These are phyloP conservation scores for Gyrodon lividus DNA, from an alignment of 768 basidiomycete genomes.

Conservation along the genomic window DNA sequence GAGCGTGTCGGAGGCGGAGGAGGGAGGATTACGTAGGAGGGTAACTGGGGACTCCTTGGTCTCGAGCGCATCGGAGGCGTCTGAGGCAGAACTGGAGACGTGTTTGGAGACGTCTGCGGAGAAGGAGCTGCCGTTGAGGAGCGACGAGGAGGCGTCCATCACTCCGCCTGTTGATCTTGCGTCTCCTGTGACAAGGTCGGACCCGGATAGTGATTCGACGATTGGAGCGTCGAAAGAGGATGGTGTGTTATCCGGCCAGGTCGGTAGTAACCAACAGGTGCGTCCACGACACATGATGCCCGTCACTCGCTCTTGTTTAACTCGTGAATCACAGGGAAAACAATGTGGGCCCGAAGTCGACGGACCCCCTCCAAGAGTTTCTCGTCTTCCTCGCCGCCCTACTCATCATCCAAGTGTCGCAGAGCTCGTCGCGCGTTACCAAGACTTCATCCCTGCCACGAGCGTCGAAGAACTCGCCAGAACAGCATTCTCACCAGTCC, in stretches of 20 bases:
- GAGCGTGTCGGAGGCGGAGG: slow-evolving; percentile 74
- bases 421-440: slow-evolving; percentile 81
- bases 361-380: slow-evolving; percentile 37
- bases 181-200: slow-evolving; percentile 42
- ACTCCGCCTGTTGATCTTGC: slow-evolving; percentile 11
- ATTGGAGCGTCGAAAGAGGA: slow-evolving; percentile 56
- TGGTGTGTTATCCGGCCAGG: slow-evolving; percentile 14
- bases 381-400: slow-evolving; percentile 63
- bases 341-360: slow-evolving; percentile 17
- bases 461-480: slow-evolving; percentile 70
- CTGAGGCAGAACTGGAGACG: slow-evolving; percentile 56
- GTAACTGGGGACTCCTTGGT: slow-evolving; percentile 54
- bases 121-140: slow-evolving; percentile 14
- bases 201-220: slow-evolving; percentile 81
- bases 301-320: slow-evolving; percentile 7
- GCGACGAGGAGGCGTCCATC: slow-evolving; percentile 16
- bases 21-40: slow-evolving; percentile 44
- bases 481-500: slow-evolving; percentile 62
- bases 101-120: slow-evolving; percentile 22
- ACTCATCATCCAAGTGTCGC: slow-evolving; percentile 68
- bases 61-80: slow-evolving; percentile 72
- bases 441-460: slow-evolving; percentile 70
- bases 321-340: slow-evolving; percentile 17
- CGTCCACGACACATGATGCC: slow-evolving; percentile 5
- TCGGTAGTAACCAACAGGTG: slow-evolving; percentile 27